Percentiles rank a stretch among this genome's conserved stretches.
phyloP scores from a whole-genome alignment of 306 rosid genomes.

The barrel medic (Medicago truncatula) region MtrunA17r5.0-ANR NC_053045.1:37881001-37881500 shows the following conservation, averaged over 20 bases:
- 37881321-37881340: conserved; percentile 47
- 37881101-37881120: conserved; percentile 44
- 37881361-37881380: conserved; percentile 55
- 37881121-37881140: neutral
- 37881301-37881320: conserved; percentile 72
- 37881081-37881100: conserved; percentile 67
- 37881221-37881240: conserved; percentile 56
- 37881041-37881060: conserved; percentile 72
- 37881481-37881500: neutral
- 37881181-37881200: neutral
- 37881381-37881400: conserved; percentile 57
- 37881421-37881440: conserved; percentile 62
- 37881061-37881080: conserved; percentile 80
- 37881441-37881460: conserved; percentile 33
- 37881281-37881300: conserved; percentile 80
- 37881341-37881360: conserved; percentile 39
- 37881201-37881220: conserved; percentile 74
- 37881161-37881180: neutral
- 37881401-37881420: conserved; percentile 64
- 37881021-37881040: conserved; percentile 74
- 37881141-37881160: neutral
- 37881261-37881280: conserved; percentile 92
- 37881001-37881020: conserved; percentile 86
- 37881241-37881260: conserved; percentile 75
- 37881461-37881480: neutral